phyloP scores from a whole-genome alignment of 352 stramenopile species.

The Phytophthora boehmeriae region DNA sequence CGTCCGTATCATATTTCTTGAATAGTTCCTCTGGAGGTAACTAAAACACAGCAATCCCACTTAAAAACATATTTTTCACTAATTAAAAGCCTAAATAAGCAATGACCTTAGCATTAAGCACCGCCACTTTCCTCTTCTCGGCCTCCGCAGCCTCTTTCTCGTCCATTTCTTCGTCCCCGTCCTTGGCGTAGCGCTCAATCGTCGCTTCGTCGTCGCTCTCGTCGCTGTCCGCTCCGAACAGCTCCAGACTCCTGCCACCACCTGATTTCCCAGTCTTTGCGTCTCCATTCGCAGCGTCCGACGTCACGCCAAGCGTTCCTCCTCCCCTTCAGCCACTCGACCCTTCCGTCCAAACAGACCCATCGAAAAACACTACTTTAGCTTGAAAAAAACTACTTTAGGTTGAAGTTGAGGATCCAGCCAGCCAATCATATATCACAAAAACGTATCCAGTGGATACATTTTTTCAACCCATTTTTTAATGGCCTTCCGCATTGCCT shows the following conservation, averaged over 20 bases:
- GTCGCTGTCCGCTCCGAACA: constrained; percentile 79
- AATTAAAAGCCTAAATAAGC: not conserved
- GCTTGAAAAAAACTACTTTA: too few relatives aligned
- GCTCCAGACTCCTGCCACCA: constrained; percentile 40
- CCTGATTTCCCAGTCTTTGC: constrained; percentile 16
- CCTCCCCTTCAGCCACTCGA: constrained; percentile 48
- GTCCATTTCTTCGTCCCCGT: constrained; percentile 28
- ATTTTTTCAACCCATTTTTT: constrained; percentile 5
- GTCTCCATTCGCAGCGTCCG: not conserved
- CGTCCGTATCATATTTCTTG: constrained; percentile 90
- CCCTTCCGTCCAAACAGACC: constrained; percentile 44
- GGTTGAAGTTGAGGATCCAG: constrained; percentile 23
- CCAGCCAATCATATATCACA: constrained; percentile 2
- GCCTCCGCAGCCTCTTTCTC: constrained; percentile 32
- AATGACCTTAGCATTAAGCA: constrained; percentile 68
- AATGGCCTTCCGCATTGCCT: not conserved
- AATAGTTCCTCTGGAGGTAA: constrained; percentile 91
- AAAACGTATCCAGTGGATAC: constrained; percentile 4
- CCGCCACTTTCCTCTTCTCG: constrained; percentile 71
- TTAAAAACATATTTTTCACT: not conserved
- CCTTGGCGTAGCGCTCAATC: constrained; percentile 70
- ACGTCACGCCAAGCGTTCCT: constrained; percentile 5
- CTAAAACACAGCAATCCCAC: constrained; percentile 23
- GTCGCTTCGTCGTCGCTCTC: constrained; percentile 85
- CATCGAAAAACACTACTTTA: constrained; percentile 33